These are phyloP conservation scores for Rugonectria rugulosa DNA, from an alignment of 2,329 filamentous ascomycete genomes.

Conservation along the genomic window DNA sequence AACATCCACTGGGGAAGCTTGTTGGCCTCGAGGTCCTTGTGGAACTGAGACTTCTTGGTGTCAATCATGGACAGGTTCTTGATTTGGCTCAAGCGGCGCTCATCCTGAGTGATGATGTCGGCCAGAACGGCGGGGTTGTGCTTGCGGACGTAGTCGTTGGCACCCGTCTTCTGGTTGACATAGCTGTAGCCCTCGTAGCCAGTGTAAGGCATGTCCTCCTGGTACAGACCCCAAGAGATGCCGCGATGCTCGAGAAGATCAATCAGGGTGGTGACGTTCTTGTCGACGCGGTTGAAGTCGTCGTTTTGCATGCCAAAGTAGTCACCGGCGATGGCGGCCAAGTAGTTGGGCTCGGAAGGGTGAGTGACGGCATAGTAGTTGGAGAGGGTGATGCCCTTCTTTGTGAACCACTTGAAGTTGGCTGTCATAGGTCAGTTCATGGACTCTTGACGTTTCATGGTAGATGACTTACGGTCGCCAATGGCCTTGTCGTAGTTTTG, in stretches of 20 bases:
- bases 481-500: slow-evolving; percentile 72
- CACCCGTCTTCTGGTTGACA: slow-evolving; percentile 69
- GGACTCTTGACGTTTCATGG: no score
- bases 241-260: slow-evolving; percentile 71
- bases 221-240: slow-evolving; percentile 76
- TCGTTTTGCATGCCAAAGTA: slow-evolving; percentile 71
- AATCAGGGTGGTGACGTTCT: slow-evolving; percentile 71
- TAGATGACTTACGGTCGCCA: slow-evolving; percentile 60
- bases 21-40: slow-evolving; percentile 68
- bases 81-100: slow-evolving; percentile 69
- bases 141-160: slow-evolving; percentile 83
- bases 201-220: slow-evolving; percentile 79
- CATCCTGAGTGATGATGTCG: slow-evolving; percentile 67
- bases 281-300: slow-evolving; percentile 59
- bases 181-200: slow-evolving; percentile 73
- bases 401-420: slow-evolving; percentile 39
- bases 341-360: slow-evolving; percentile 74
- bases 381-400: slow-evolving; percentile 40
- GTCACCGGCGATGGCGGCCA: slow-evolving; percentile 67
- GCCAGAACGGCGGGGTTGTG: slow-evolving; percentile 76
- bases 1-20: slow-evolving; percentile 76
- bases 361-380: slow-evolving; percentile 64
- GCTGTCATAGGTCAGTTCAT: slow-evolving; percentile 19
- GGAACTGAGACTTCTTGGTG: slow-evolving; percentile 62
- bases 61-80: slow-evolving; percentile 69